Evolutionary conservation across 1,139 yeast species (phyloP), one percentile per base, ranked within the genome.

Genomic region (Kurtzmaniella quercitrusa): DNA sequence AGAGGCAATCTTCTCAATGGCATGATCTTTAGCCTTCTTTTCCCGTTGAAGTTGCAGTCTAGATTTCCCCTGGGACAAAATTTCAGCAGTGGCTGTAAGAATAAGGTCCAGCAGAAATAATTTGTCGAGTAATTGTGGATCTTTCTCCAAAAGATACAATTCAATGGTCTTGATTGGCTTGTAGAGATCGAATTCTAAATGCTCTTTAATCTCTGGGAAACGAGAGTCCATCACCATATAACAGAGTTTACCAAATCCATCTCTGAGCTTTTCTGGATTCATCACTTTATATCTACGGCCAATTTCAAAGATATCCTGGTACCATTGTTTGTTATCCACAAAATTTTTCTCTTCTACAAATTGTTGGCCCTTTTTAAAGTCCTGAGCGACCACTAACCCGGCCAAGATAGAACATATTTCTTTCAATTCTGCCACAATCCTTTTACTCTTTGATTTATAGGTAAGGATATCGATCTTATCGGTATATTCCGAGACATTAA

Each of bases 141-240:
- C 59, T 37, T 58, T 59, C 4, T 70, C 59, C 6, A 52, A 48
- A 34, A 83, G 61, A 47, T 66, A 78, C 2, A 68, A 53, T 41
- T 75, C 62, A 1, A 84, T 85, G 0, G 91, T 84, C 48, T 73
- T 69, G 43, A 85, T 74, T 0, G 91, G 91, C 54, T 77, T 80
- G 62, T 79, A 82, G 6, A 84, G 63, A 58, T 84, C 87, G 58
- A 85, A 85, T 48, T 81, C 90, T 79, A 84, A 73, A 41, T 81
- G 79, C 15, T 76, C 78, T 49, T 73, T 75, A 46, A 85, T 77
- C 51, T 84, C 88, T 0, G 87, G 85, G 37, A 82, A 62, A 43
- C 85, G 65, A 1, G 91, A 84, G 57, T 84, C 93, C 90, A 85
- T 85, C 39, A 85, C 80, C 85, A 84, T 85, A 59, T 83, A 84